Evolutionary conservation across 2,329 filamentous ascomycete genomes (phyloP), one percentile per base, ranked within the genome.

Genomic region (Rhytidhysteron rufulum): DNA sequence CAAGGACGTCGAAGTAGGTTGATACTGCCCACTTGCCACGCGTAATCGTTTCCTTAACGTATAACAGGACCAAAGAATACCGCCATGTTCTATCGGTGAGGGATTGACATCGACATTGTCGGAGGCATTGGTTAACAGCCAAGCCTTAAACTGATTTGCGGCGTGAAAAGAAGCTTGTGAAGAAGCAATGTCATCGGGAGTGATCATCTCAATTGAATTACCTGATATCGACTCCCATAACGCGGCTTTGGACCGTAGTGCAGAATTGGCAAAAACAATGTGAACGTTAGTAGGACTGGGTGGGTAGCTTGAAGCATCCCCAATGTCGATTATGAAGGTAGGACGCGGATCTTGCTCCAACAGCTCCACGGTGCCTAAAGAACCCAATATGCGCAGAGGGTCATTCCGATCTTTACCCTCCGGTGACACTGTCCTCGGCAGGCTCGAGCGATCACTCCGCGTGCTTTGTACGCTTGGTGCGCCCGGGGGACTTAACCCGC

Each of bases 341-440:
- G 86, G 87, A 34, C 87, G 73, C 36, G 84, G 79, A 58, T 93
- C 87, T 49, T 85, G 78, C 55, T 91, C 86, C 30, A 93, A 64
- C 29, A 91, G 68, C 60, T 91, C 87, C 16, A 83, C 66, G 8
- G 88, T 74, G 18, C 84, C 82, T 37, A 89, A 72, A 19, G 77
- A 76, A 31, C 78, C 78, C 4, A 90, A 70, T 37, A 80, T 67
- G 37, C 80, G 73, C 32, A 79, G 48, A 4, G 72, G 70, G 2
- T 78, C 70, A 1, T 69, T 62, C 39, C 71, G 65, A 5, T 68
- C 63, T 45, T 70, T 58, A 45, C 69, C 62, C 41, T 81, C 80
- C 7, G 78, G 74, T 38, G 75, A 82, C 31, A 68, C 58, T 20
- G 71, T 59, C 10, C 54, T 69, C 11, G 75, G 63, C n/a, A 70